Base-by-base conservation (phyloP, 805 yeast species). In the Ascoidea tarda region DNA sequence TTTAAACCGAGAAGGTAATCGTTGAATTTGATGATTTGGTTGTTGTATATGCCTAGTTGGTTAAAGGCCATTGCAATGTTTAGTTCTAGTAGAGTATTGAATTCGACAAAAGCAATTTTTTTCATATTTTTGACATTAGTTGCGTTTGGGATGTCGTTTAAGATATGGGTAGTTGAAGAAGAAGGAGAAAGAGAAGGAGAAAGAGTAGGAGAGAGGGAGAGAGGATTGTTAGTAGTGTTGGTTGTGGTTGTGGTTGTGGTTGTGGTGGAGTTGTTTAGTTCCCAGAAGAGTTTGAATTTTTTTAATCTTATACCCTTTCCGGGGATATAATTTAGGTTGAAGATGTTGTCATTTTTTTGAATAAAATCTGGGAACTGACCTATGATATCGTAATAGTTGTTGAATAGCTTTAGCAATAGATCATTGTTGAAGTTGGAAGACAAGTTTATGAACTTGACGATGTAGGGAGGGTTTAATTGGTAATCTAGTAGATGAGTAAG, bases 91-190 rank as follows among this genome's bases (percentile, higher is more conserved):
- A 69, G 66, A 6, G 75, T 65, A n/a, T 64, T 61, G 55, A 83
- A 62, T 56, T 82, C 84, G 0, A 80, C 80, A 63, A 84, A 81
- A 1, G 87, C 80, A 32, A 84, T 79, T 60, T 80, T 82, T 57
- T 70, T 75, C 47, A 70, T 68, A 45, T 54, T 59, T 32, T 60
- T 57, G n/a, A 62, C 46, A 6, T 28, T 10, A 1, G 63, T 66
- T 8, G 68, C 62, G 28, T 69, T 69, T 55, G 74, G 62, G 6
- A 69, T 44, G 12, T 56, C 54, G 33, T 51, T 53, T 21, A 3
- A 21, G 28, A 21, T 21, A 21, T 21, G 28, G 28, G 28, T 21
- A 3, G 28, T 21, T 21, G 28, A 21, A 21, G 28, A 21, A 21
- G 28, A 21, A 21, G 28, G 28, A 21, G 28, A 21, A 21, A 21